Percentiles rank a stretch among this genome's conserved stretches.
phyloP scores from a whole-genome alignment of 257 asterid genomes.

The Solanum lycopersicoides region DNA sequence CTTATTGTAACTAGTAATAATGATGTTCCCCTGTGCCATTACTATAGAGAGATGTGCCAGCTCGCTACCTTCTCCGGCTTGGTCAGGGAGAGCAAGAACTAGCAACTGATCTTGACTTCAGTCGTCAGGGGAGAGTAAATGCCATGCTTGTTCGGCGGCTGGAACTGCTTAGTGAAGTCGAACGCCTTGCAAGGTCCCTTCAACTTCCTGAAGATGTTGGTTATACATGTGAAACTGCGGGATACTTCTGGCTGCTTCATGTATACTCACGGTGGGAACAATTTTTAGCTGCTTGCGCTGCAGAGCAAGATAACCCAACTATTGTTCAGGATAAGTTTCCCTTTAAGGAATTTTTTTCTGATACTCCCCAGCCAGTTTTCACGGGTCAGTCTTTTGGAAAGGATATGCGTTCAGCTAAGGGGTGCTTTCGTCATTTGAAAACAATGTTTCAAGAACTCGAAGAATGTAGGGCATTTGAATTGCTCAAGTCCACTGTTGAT shows the following conservation, averaged over 20 bases:
- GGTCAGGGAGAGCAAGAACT: slow-evolving; percentile 99
- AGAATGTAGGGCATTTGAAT: slow-evolving; percentile 97
- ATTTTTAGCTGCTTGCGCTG: slow-evolving; percentile 70
- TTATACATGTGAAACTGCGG: slow-evolving; percentile 98
- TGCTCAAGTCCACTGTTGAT: slow-evolving; percentile 93
- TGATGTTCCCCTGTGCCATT: neutral
- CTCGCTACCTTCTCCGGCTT: slow-evolving; percentile 95
- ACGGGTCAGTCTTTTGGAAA: slow-evolving; percentile 61
- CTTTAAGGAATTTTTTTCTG: slow-evolving; percentile 78
- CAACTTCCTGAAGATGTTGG: slow-evolving; percentile 94
- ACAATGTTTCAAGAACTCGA: slow-evolving; percentile 98
- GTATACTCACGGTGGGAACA: slow-evolving; percentile 98
- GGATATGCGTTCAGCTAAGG: slow-evolving; percentile 92
- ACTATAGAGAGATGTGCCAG: slow-evolving; percentile 91
- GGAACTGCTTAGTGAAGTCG: slow-evolving; percentile 94
- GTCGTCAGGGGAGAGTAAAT: slow-evolving; percentile 99
- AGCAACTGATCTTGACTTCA: slow-evolving; percentile 96
- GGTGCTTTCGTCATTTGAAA: slow-evolving; percentile 88
- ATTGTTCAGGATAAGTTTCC: slow-evolving; percentile 78
- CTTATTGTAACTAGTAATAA: neutral
- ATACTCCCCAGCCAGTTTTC: slow-evolving; percentile 69
- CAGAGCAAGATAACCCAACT: slow-evolving; percentile 57
- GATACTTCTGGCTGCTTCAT: slow-evolving; percentile 94
- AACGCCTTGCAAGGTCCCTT: slow-evolving; percentile 87
- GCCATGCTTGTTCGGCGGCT: slow-evolving; percentile 95